These are phyloP conservation scores for Oehlia diaphana DNA, from an alignment of 192 early-diverging fungal genomes.

Conservation along the genomic window DNA sequence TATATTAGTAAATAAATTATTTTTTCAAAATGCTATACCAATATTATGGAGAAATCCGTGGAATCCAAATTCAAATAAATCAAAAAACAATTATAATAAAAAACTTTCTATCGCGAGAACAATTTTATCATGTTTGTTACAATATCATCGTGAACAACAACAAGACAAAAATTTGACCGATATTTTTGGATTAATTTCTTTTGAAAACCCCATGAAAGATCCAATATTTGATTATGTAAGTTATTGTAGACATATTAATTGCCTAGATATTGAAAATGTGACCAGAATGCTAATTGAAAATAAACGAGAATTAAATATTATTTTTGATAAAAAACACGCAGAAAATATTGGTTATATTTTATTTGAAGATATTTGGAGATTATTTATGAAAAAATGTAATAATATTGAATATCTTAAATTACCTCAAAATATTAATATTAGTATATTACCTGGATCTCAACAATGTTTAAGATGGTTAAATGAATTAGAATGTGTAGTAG, in stretches of 20 bases:
- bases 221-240: background rate
- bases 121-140: background rate
- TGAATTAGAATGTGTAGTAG: background rate
- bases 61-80: background rate
- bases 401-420: background rate
- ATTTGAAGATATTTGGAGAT: background rate
- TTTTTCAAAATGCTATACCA: background rate
- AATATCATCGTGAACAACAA: background rate
- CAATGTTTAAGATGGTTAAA: background rate
- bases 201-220: background rate
- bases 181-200: background rate
- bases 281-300: background rate
- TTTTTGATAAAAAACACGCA: background rate
- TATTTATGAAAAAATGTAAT: background rate
- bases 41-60: constrained; percentile 3
- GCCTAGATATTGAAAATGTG: background rate
- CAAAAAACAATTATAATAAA: background rate
- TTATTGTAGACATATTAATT: background rate
- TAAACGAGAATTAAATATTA: background rate
- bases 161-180: too few species aligned
- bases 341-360: background rate
- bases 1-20: constrained; percentile 7
- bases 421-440: background rate
- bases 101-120: background rate
- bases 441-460: background rate